A percentile compares a stretch with the other conserved stretches of the same genome.
Evolutionary conservation across 73 alveolate genomes (phyloP).

Genomic region (Stentor coeruleus): DNA sequence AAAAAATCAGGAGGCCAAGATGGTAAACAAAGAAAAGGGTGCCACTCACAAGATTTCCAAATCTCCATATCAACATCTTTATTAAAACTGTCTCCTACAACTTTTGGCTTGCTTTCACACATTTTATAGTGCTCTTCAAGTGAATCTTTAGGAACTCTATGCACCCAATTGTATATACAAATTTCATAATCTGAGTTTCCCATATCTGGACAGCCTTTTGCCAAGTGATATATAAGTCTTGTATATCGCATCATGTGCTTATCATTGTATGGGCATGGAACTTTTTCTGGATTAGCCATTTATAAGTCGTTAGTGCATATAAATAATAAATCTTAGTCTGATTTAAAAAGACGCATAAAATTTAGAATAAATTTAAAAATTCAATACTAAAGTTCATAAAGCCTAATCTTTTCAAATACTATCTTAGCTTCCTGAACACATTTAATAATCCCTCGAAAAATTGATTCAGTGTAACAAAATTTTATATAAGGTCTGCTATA

Average conservation of each 20-base stretch:
- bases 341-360: too few species aligned
- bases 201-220: not conserved
- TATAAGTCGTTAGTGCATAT: not conserved
- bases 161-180: not conserved
- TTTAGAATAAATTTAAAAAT: too few species aligned
- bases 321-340: not conserved
- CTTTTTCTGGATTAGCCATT: not conserved
- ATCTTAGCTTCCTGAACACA: too few species aligned
- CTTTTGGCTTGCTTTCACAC: not conserved
- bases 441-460: too few species aligned
- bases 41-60: not conserved
- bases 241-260: not conserved
- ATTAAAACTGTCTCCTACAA: not conserved
- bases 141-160: not conserved
- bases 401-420: too few species aligned
- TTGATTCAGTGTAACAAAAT: too few species aligned
- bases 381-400: too few species aligned
- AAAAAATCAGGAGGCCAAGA: not conserved
- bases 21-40: not conserved
- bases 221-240: not conserved
- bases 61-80: not conserved
- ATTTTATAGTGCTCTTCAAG: not conserved
- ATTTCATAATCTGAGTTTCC: not conserved
- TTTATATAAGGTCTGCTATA: too few species aligned
- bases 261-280: not conserved